Evolutionary conservation across 2,329 filamentous ascomycete species (phyloP).

Genomic region (Davidsoniella virescens): DNA sequence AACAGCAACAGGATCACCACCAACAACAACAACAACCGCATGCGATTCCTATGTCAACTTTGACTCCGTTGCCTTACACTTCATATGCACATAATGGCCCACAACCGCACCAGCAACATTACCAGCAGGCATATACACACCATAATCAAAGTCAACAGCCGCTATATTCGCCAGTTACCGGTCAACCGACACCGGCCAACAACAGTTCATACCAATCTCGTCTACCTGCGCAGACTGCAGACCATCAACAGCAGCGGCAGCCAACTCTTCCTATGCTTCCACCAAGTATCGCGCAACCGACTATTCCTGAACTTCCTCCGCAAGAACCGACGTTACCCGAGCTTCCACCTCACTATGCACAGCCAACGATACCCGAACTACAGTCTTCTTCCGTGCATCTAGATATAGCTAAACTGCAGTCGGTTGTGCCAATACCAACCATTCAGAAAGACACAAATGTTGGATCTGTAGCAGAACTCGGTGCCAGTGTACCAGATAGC

Average conservation of each 20-base stretch:
- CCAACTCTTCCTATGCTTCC: not conserved
- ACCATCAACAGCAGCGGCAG: too few relatives aligned
- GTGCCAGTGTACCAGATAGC: not conserved
- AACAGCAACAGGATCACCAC: not conserved
- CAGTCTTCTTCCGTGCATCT: not conserved
- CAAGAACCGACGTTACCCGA: too few relatives aligned
- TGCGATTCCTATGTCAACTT: too few relatives aligned
- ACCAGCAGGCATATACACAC: too few relatives aligned
- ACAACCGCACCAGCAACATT: not conserved
- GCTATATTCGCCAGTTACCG: too few relatives aligned
- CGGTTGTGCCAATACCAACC: not conserved
- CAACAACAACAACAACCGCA: not conserved
- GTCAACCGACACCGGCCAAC: too few relatives aligned
- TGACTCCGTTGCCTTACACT: too few relatives aligned
- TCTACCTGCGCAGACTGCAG: too few relatives aligned
- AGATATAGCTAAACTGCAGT: slow-evolving; percentile 2
- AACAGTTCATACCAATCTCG: not conserved
- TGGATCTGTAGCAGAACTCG: slow-evolving; percentile 11
- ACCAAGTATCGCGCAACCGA: not conserved
- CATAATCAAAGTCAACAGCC: too few relatives aligned
- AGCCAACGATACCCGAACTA: not conserved
- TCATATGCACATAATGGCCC: too few relatives aligned
- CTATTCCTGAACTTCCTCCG: slow-evolving; percentile 2
- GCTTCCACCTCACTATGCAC: too few relatives aligned
- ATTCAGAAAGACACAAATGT: not conserved